These are phyloP conservation scores for Opeltia flavorubescens DNA, from an alignment of 495 filamentous ascomycete genomes.

Conservation along the genomic window DNA sequence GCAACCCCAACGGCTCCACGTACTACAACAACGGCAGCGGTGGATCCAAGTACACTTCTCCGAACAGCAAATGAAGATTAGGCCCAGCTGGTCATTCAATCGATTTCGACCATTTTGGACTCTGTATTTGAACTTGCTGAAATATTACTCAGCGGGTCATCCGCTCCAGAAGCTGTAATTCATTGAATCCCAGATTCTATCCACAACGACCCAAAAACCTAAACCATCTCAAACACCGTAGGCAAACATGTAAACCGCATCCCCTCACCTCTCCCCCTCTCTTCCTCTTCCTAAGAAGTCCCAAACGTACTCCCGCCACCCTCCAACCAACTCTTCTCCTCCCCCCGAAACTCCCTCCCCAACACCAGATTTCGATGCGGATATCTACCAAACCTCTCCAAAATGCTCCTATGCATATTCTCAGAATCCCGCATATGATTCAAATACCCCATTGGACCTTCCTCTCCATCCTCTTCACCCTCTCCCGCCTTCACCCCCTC, in stretches of 20 bases:
- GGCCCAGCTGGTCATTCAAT: background rate
- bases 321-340: constrained; percentile 20
- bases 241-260: background rate
- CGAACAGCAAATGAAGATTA: constrained; percentile 14
- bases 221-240: background rate
- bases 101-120: background rate
- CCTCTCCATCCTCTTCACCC: constrained; percentile 10
- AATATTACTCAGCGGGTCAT: too few species aligned
- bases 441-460: constrained; percentile 5
- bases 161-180: too few species aligned
- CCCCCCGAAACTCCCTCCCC: constrained; percentile 20
- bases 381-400: constrained; percentile 27
- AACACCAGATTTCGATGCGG: constrained; percentile 24
- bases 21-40: constrained; percentile 35
- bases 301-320: constrained; percentile 26
- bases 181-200: too few species aligned
- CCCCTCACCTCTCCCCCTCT: background rate
- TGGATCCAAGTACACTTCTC: constrained; percentile 24
- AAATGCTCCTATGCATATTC: constrained; percentile 17
- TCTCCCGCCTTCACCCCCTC: constrained; percentile 10
- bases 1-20: constrained; percentile 34
- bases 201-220: background rate
- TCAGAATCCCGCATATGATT: constrained; percentile 6
- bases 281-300: constrained; percentile 1
- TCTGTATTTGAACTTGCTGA: background rate